phyloP scores from a whole-genome alignment of 192 early-diverging fungal genomes.

The Entomortierella parvispora region DNA sequence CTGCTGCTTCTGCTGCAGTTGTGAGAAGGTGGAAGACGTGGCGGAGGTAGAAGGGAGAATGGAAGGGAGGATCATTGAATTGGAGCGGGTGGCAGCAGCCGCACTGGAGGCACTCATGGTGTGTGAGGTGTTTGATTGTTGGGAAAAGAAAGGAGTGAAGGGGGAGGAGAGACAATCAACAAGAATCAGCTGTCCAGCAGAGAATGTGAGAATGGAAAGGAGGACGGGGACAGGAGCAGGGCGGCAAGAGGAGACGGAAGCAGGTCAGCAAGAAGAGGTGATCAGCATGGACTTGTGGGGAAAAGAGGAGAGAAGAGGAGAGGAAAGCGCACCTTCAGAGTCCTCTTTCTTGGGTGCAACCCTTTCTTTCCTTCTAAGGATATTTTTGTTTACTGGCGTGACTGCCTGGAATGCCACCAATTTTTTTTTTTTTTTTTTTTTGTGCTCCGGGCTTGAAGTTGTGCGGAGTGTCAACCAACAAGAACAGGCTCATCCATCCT shows the following conservation, averaged over 20 bases:
- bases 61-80: slow-evolving; percentile 39
- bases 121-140: not conserved
- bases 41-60: slow-evolving; percentile 46
- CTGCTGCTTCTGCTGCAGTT: slow-evolving; percentile 18
- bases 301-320: not conserved
- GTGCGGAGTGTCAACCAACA: too few relatives aligned
- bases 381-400: not conserved
- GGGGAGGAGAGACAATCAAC: not conserved
- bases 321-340: not conserved
- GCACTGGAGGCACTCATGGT: slow-evolving; percentile 49
- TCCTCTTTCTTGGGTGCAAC: not conserved
- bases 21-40: slow-evolving; percentile 29
- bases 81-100: slow-evolving; percentile 40
- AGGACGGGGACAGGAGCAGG: not conserved
- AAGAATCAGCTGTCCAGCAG: not conserved
- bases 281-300: not conserved
- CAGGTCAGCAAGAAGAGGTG: not conserved
- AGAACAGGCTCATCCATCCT: too few relatives aligned
- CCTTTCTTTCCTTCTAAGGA: not conserved
- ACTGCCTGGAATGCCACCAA: not conserved
- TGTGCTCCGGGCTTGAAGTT: too few relatives aligned
- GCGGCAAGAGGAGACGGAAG: too few relatives aligned
- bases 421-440: slow-evolving; percentile 1
- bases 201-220: not conserved
- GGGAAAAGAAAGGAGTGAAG: not conserved